A percentile compares a stretch with the other conserved stretches of the same genome.
phyloP scores from a whole-genome alignment of 1,284 basidiomycete species.

The Termitomyces sp. region DNA sequence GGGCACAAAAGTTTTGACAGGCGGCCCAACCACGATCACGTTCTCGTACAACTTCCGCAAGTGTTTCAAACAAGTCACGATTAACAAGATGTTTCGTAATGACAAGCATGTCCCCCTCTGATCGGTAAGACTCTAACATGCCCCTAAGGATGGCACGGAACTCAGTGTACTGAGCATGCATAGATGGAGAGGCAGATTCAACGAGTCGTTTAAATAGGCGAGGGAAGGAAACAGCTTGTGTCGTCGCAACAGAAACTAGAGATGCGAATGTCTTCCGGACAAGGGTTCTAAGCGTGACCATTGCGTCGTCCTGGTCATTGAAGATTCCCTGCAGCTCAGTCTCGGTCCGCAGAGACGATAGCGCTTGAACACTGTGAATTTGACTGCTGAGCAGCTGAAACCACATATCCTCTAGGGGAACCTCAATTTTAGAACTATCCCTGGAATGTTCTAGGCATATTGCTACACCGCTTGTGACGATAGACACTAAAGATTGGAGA shows the following conservation, averaged over 20 bases:
- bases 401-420: constrained; percentile 85
- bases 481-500: constrained; percentile 42
- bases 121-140: constrained; percentile 92
- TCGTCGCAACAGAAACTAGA: constrained; percentile 80
- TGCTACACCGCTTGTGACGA: constrained; percentile 57
- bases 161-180: constrained; percentile 80
- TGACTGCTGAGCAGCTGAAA: constrained; percentile 80
- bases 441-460: constrained; percentile 69
- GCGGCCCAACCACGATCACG: constrained; percentile 51
- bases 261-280: constrained; percentile 85
- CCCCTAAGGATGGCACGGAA: constrained; percentile 87
- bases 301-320: constrained; percentile 20
- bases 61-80: constrained; percentile 75
- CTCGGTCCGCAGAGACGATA: constrained; percentile 36
- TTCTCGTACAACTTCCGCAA: constrained; percentile 51
- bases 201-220: constrained; percentile 88
- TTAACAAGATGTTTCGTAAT: constrained; percentile 84
- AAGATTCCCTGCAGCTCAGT: constrained; percentile 1
- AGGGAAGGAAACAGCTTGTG: constrained; percentile 85
- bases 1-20: constrained; percentile 35
- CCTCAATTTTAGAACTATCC: constrained; percentile 31
- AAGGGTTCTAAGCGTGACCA: constrained; percentile 61
- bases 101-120: constrained; percentile 86
- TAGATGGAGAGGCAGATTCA: constrained; percentile 50
- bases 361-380: constrained; percentile 71